Base-by-base conservation (phyloP, 1,139 yeast genomes). In the Suhomyces choctaworum region DNA sequence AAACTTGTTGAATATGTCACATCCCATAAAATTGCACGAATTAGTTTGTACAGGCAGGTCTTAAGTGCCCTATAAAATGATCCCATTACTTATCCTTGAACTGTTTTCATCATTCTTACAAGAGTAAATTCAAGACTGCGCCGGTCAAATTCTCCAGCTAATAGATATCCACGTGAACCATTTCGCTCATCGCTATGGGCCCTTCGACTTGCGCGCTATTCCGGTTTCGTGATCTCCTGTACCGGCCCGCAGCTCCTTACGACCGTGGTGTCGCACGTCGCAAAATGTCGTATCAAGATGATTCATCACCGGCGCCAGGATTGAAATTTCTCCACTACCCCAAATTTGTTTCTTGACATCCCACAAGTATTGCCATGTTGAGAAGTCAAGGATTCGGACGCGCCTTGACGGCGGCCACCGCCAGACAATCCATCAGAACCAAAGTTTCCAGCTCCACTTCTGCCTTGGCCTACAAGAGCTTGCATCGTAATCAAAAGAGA, bases 401-500 rank as follows among this genome's bases (percentile, higher is more conserved):
- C 22, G 29, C 29, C 22, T 20, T 25, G 14, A 29, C 27, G 20
- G 22, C 21, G 22, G 16, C 29, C 26, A 22, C 31, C 23, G 30
- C 31, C 32, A 41, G 39, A 31, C 44, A 41, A 32, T 22, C 42
- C 14, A 50, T 45, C 32, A 57, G 70, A 47, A 40, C 45, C 35
- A 64, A 61, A 45, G 54, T 52, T 25, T 56, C 67, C 17, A 77
- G 86, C 27, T 86, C 96, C 19, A 89, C 96, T n/a, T 81, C 96
- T 16, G 97, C 97, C 3, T 70, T 92, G 61, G 96, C 97, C 11
- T 92, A 92, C 70, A 92, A 92, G 65, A 83, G 88, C 24, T 72
- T 90, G 48, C 96, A 89, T 63, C 79, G 86, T 54, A 86, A 88
- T 60, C 85, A 82, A 52, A 80, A 78, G 53, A 81, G 92, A 60